These are phyloP conservation scores for Nematocida ironsii DNA, from an alignment of 371 early-diverging fungal genomes.

Conservation along the genomic window DNA sequence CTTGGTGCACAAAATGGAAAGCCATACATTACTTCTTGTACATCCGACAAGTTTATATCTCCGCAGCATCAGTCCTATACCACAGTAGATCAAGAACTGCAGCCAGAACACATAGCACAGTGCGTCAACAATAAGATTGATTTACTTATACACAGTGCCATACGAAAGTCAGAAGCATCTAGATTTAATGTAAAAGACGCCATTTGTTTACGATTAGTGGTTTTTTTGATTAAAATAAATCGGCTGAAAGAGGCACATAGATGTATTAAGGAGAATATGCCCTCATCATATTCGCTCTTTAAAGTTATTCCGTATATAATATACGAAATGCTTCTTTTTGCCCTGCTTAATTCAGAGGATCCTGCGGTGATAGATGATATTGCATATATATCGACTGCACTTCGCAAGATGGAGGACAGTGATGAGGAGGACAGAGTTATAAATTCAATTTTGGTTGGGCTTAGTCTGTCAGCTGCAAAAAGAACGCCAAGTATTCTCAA, in stretches of 20 bases:
- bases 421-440: conserved; percentile 30
- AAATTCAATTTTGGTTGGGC: conserved; percentile 14
- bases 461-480: background rate
- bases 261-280: conserved; percentile 42
- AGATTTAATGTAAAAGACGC: conserved; percentile 17
- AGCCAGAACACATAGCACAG: background rate
- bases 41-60: background rate
- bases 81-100: background rate
- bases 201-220: background rate
- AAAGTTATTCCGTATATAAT: conserved; percentile 29
- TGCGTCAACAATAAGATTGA: conserved; percentile 1
- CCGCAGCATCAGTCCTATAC: background rate
- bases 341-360: background rate
- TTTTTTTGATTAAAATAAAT: conserved; percentile 45
- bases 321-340: conserved; percentile 11
- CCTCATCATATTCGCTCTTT: background rate
- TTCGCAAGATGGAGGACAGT: background rate
- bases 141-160: conserved; percentile 22
- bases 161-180: conserved; percentile 16
- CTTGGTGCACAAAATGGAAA: background rate
- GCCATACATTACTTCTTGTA: conserved; percentile 19
- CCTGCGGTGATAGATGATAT: background rate
- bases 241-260: conserved; percentile 16
- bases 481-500: conserved; percentile 31
- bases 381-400: conserved; percentile 20